Conservation (phyloP, 192 early-diverging fungal genomes). For the Umbelopsis sp. region DNA sequence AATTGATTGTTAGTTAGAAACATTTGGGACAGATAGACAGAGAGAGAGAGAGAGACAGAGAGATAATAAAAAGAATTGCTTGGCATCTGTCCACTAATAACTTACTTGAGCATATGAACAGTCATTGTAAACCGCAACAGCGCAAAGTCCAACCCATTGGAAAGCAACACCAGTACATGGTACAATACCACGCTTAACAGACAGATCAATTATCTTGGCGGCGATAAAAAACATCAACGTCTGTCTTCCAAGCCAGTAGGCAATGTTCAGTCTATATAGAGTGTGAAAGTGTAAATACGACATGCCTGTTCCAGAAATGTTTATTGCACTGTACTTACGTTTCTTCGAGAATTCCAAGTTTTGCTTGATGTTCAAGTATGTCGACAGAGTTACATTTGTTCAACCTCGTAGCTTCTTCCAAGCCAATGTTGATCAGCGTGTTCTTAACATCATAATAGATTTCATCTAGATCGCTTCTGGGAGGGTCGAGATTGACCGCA, state of each 20-base stretch:
- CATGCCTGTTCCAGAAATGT: no score
- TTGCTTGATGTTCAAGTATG: slow-evolving; percentile 6
- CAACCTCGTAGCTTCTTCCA: not conserved
- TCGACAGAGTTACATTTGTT: not conserved
- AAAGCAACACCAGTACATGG: slow-evolving; percentile 26
- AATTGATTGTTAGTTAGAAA: not conserved
- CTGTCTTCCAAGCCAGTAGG: slow-evolving; percentile 34
- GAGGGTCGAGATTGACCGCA: not conserved
- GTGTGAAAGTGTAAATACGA: no score
- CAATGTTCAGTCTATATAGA: slow-evolving; percentile 12
- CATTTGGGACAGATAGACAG: not conserved
- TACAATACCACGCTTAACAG: slow-evolving; percentile 24
- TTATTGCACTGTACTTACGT: not conserved
- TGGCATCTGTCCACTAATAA: no score
- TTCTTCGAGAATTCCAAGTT: slow-evolving; percentile 32
- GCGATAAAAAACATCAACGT: slow-evolving; percentile 29
- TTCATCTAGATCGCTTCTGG: not conserved
- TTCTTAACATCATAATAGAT: slow-evolving; percentile 6
- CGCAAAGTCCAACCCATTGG: slow-evolving; percentile 24
- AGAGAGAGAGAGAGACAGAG: no score
- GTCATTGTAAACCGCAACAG: slow-evolving; percentile 24
- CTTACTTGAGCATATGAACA: slow-evolving; percentile 25
- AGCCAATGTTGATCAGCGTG: slow-evolving; percentile 19
- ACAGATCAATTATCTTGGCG: slow-evolving; percentile 22
- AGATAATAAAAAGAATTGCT: no score